These are phyloP conservation scores for Porcisia deanei DNA, from an alignment of 208 protist species.

Conservation along the genomic window DNA sequence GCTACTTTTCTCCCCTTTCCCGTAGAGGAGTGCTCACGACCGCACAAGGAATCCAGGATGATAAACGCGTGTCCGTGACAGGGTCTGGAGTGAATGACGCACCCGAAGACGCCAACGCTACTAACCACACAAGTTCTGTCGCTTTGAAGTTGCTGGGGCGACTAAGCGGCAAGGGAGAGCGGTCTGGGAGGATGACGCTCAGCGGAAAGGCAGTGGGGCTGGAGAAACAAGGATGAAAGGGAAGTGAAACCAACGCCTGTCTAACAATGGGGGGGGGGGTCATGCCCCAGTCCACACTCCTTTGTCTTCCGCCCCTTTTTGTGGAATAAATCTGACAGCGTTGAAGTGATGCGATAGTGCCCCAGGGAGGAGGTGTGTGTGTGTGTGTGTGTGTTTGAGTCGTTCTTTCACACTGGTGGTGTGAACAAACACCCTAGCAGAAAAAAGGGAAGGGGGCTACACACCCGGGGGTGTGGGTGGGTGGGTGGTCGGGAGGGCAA, in stretches of 20 bases:
- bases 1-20: background rate
- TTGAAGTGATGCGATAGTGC: background rate
- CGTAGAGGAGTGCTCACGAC: background rate
- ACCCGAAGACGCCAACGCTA: background rate
- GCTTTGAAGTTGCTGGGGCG: background rate
- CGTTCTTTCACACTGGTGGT: background rate
- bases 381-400: background rate
- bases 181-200: background rate
- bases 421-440: conserved; percentile 17
- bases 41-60: background rate
- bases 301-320: background rate
- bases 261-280: background rate
- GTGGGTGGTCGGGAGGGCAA: no score
- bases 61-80: background rate
- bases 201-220: background rate
- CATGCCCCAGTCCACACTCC: background rate
- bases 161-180: background rate
- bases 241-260: background rate
- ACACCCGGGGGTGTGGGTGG: background rate
- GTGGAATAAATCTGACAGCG: background rate
- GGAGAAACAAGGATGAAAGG: background rate
- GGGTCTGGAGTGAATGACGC: background rate
- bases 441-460: background rate
- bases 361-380: no score
- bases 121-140: background rate